phyloP scores from a whole-genome alignment of 2,329 filamentous ascomycete species.

The Podosphaera aphanis region DNA sequence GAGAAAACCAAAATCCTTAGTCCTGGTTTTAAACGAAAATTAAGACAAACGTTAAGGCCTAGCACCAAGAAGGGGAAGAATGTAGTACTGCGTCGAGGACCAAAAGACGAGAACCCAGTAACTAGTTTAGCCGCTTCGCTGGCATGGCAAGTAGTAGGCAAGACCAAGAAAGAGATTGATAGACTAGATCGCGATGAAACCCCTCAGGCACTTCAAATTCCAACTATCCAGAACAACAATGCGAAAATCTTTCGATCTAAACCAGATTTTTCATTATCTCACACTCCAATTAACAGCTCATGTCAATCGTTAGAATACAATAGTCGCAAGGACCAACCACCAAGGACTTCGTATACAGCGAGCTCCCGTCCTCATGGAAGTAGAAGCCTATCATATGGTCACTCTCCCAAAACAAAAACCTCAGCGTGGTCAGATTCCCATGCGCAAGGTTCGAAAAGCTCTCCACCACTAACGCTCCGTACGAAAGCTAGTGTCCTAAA shows the following conservation, averaged over 20 bases:
- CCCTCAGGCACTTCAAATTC: slow-evolving; percentile 8
- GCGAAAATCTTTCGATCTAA: neutral
- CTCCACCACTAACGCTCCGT: slow-evolving; percentile 7
- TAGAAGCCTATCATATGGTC: slow-evolving; percentile 10
- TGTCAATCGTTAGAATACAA: slow-evolving; percentile 5
- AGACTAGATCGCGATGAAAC: slow-evolving; percentile 10
- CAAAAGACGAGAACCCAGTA: slow-evolving; percentile 22
- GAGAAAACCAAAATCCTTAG: slow-evolving; percentile 25
- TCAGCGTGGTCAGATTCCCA: slow-evolving; percentile 10
- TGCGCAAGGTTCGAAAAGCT: slow-evolving; percentile 11
- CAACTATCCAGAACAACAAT: slow-evolving; percentile 7
- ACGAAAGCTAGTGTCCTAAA: slow-evolving; percentile 8
- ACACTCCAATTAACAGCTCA: too few species aligned
- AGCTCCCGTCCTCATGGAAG: slow-evolving; percentile 7
- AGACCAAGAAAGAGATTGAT: slow-evolving; percentile 7
- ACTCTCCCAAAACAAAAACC: slow-evolving; percentile 15
- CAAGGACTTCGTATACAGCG: slow-evolving; percentile 1
- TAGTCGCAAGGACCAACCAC: slow-evolving; percentile 2
- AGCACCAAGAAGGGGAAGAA: slow-evolving; percentile 24
- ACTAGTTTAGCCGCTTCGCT: slow-evolving; percentile 40
- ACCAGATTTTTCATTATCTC: too few species aligned
- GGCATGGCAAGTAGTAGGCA: slow-evolving; percentile 25
- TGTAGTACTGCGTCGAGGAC: slow-evolving; percentile 10
- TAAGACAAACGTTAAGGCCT: slow-evolving; percentile 36
- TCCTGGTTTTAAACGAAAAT: slow-evolving; percentile 32